Evolutionary conservation across 2,329 filamentous ascomycete genomes (phyloP).

Genomic region (Trichoderma semiorbis): DNA sequence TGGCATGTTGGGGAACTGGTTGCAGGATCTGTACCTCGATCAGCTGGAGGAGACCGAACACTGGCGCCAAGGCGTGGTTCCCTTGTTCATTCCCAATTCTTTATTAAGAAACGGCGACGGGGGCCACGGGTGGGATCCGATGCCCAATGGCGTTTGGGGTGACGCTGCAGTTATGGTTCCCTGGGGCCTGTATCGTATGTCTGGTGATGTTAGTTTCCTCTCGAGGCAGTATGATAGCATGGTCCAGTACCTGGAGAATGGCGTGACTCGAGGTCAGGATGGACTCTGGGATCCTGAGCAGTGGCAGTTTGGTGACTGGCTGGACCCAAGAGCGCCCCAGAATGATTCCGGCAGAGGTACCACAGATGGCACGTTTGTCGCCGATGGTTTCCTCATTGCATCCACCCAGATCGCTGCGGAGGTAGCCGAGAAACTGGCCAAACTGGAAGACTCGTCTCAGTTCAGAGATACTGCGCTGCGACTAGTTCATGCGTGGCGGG

Average conservation of each 20-base stretch:
- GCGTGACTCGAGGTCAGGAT: background rate
- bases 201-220: background rate
- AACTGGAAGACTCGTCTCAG: background rate
- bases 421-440: background rate
- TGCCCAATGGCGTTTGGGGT: background rate
- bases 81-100: background rate
- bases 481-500: background rate
- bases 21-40: background rate
- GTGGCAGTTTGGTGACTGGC: background rate
- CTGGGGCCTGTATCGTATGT: background rate
- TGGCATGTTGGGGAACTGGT: background rate
- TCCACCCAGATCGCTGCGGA: background rate
- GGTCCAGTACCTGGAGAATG: background rate
- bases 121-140: background rate
- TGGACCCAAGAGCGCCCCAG: background rate
- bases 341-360: background rate
- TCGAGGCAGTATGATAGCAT: background rate
- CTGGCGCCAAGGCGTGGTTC: background rate
- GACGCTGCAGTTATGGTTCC: background rate
- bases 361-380: background rate
- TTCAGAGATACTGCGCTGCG: background rate
- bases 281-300: background rate
- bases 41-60: background rate
- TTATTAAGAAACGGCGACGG: background rate
- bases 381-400: background rate